Conservation (phyloP, 2,329 filamentous ascomycete genomes). For the Trichoderma breve region DNA sequence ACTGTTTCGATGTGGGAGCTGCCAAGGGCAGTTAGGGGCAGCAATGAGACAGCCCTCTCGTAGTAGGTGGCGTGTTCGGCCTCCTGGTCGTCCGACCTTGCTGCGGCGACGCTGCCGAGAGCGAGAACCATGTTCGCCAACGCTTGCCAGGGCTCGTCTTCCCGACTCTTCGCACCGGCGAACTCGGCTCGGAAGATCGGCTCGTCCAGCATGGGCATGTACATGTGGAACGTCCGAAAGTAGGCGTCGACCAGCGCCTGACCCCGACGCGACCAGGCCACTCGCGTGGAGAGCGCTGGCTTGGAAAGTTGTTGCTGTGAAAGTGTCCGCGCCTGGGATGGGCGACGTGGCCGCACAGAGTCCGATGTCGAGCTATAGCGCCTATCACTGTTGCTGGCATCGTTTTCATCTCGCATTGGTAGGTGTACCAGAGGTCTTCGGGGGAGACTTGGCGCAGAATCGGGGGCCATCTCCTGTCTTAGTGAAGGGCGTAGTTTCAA, state of each 20-base stretch:
- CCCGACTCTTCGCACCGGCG: constrained; percentile 38
- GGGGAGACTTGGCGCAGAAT: constrained; percentile 19
- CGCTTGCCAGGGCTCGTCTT: constrained; percentile 58
- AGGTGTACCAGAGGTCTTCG: too few relatives aligned
- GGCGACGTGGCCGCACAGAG: too few relatives aligned
- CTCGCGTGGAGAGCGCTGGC: too few relatives aligned
- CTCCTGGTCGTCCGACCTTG: constrained; percentile 40
- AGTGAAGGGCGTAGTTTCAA: constrained; percentile 22
- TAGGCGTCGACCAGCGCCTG: too few relatives aligned
- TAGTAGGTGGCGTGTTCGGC: constrained; percentile 57
- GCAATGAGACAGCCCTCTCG: constrained; percentile 49
- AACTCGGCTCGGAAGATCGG: constrained; percentile 58
- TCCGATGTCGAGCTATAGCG: too few relatives aligned
- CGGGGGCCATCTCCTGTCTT: constrained; percentile 26
- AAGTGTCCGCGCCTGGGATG: too few relatives aligned
- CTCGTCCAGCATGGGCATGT: constrained; percentile 61
- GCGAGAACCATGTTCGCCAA: constrained; percentile 62
- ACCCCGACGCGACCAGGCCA: too few relatives aligned
- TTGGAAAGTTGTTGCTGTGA: too few relatives aligned
- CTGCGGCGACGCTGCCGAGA: constrained; percentile 58
- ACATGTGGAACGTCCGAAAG: constrained; percentile 58
- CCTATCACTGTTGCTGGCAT: constrained; percentile 32
- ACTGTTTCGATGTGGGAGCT: constrained; percentile 66
- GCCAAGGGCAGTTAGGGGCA: constrained; percentile 57
- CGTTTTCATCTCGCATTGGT: constrained; percentile 31